Evolutionary conservation across 306 rosid genomes (phyloP).

Genomic region (Macrotyloma uniflorum): DNA sequence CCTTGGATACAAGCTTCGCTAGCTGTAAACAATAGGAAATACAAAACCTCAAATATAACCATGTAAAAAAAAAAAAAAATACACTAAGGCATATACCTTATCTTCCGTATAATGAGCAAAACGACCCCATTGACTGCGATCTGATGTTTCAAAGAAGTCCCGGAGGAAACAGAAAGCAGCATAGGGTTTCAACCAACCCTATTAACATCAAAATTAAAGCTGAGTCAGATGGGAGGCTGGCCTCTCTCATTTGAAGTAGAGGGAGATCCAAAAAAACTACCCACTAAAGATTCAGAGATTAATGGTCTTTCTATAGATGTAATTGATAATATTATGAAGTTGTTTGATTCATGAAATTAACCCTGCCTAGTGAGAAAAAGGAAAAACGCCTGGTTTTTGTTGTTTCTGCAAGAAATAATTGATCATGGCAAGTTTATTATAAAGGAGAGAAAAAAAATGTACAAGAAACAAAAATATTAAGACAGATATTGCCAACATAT

Average conservation of each 20-base stretch:
- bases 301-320: neutral
- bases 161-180: slow-evolving; percentile 94
- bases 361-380: neutral
- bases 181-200: slow-evolving; percentile 98
- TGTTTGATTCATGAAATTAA: neutral
- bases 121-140: slow-evolving; percentile 92
- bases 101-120: slow-evolving; percentile 73
- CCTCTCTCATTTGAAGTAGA: neutral
- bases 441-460: slow-evolving; percentile 4
- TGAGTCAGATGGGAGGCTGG: slow-evolving; percentile 5
- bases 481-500: slow-evolving; percentile 24
- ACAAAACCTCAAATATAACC: slow-evolving; percentile 13
- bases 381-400: neutral
- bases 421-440: slow-evolving; percentile 13
- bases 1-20: slow-evolving; percentile 85
- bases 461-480: neutral
- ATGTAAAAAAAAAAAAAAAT: no score
- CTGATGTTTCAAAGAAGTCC: slow-evolving; percentile 96
- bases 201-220: slow-evolving; percentile 44
- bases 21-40: slow-evolving; percentile 60
- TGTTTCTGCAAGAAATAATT: neutral
- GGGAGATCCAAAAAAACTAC: neutral
- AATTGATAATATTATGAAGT: neutral
- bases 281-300: neutral
- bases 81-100: slow-evolving; percentile 54